Base-by-base conservation (phyloP, 352 stramenopile species). In the Globisporangium mamillatum region DNA sequence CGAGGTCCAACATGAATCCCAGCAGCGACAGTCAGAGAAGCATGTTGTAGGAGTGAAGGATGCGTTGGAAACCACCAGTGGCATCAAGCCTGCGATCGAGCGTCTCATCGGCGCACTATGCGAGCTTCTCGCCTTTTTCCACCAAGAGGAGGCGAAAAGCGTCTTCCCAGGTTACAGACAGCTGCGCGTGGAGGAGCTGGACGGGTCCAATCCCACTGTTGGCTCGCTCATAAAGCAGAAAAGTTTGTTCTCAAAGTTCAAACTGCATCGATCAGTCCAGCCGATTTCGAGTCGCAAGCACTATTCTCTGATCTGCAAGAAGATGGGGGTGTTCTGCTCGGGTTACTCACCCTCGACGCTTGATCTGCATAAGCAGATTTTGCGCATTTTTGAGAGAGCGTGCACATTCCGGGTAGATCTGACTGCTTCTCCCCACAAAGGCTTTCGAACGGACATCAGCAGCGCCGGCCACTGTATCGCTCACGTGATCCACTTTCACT, bases 251-350 rank as follows among this genome's bases (percentile, higher is more conserved):
- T n/a, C 16, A 6, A 53, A 53, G 46, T 25, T 53, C 46, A 53
- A 53, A 14, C 46, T 53, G 46, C 46, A 53, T 53, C 46, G 46
- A n/a, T n/a, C 46, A 5, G 46, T 53, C 1, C 46, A 53, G 20
- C 46, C 46, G 20, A 8, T 53, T 22, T 53, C 46, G 18, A 59
- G 10, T 58, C 41, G 24, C 8, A 38, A 46, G 29, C 32, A 16
- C 1, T 54, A 64, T 29, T 32, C 0, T 4, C 44, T 73, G 24
- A 34, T 58, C 6, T 63, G 56, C 16, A 75, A 75, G 48, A 64
- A 54, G 7, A 70, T 36, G 3, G 70, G 70, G 1, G 66, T 75
- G 8, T 75, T 68, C 48, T 73, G 66, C 54, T 50, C 59, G 7
- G 70, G 70, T 25, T 55, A 61, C 8, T 69, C 70, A 14, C 70